Evolutionary conservation across 371 early-diverging fungal species (phyloP).

Genomic region (Chytridiales sp.): DNA sequence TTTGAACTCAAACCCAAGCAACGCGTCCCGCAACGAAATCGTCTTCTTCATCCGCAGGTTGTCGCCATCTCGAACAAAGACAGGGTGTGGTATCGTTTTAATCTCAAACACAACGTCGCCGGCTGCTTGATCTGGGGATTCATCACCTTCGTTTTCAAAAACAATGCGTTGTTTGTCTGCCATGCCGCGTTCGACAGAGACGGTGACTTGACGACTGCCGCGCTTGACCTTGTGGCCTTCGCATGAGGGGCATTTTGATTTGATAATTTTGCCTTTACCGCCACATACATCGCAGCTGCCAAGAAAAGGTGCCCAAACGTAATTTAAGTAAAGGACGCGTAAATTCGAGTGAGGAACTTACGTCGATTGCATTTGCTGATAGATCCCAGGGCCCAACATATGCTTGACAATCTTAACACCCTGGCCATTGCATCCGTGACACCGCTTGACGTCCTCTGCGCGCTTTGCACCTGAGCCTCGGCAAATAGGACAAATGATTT

Average conservation of each 20-base stretch:
- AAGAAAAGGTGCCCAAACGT: not conserved
- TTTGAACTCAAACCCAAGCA: conserved; percentile 47
- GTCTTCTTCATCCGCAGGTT: conserved; percentile 42
- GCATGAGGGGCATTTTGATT: conserved; percentile 78
- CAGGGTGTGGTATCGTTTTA: conserved; percentile 44
- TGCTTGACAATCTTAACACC: conserved; percentile 82
- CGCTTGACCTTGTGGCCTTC: conserved; percentile 80
- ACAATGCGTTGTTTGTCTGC: conserved; percentile 72
- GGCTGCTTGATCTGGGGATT: conserved; percentile 75
- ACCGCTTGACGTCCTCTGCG: conserved; percentile 79
- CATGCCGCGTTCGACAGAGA: conserved; percentile 88
- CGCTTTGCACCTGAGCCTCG: conserved; percentile 88
- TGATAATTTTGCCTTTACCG: conserved; percentile 86
- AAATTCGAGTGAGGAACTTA: conserved; percentile 31
- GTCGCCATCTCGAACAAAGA: conserved; percentile 50
- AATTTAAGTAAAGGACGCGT: not conserved
- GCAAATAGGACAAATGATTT: conserved; percentile 90
- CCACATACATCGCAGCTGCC: conserved; percentile 80
- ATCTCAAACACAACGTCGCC: conserved; percentile 56
- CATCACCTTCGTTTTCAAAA: conserved; percentile 90
- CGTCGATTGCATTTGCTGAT: conserved; percentile 89
- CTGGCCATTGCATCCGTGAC: conserved; percentile 74
- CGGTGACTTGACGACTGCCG: conserved; percentile 75
- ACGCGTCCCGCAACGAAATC: conserved; percentile 47
- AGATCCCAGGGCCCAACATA: conserved; percentile 87